Evolutionary conservation across 495 filamentous ascomycete genomes (phyloP), one percentile per base, ranked within the genome.

Genomic region (Lineolata rhizophorae): DNA sequence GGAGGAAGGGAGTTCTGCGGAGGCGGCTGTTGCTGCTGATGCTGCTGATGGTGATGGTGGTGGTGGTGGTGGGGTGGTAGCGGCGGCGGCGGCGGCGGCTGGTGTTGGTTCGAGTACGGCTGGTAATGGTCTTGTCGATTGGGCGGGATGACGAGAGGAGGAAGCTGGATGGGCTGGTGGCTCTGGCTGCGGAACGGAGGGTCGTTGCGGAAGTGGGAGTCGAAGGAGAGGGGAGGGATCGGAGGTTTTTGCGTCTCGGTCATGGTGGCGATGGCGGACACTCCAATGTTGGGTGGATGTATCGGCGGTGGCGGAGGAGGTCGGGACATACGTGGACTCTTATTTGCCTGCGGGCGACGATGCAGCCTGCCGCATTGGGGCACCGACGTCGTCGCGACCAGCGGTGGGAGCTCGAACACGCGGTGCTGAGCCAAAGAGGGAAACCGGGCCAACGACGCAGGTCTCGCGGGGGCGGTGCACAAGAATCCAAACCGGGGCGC

Each of bases 281-380:
- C 13, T n/a, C 35, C 11, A 20, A 39, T 35, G 27, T 28, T 39
- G 32, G 35, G 43, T 19, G 42, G 43, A 40, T 43, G 43, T 27
- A 42, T 39, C 41, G 42, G 42, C 35, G 50, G 43, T 16, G 43
- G 46, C 31, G 39, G 31, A 32, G 49, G 41, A 40, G 38, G 47
- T 52, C 43, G 41, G 36, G 48, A 46, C 48, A 51, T 51, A 40
- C 44, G 48, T 47, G 45, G 32, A 32, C 35, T 43, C 41, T 46
- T 49, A 40, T 32, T 43, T 43, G 38, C 42, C 38, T 34, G 35
- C 30, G 29, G 27, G 25, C 29, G 38, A 38, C 22, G 35, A 40
- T 40, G 39, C 44, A 47, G 37, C 43, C 35, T 41, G 35, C 44
- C 41, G 41, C 41, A 47, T 47, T 39, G 31, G 41, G 43, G 29